Conservation (phyloP, 2,329 filamentous ascomycete species). For the Xenoacremonium recifei region DNA sequence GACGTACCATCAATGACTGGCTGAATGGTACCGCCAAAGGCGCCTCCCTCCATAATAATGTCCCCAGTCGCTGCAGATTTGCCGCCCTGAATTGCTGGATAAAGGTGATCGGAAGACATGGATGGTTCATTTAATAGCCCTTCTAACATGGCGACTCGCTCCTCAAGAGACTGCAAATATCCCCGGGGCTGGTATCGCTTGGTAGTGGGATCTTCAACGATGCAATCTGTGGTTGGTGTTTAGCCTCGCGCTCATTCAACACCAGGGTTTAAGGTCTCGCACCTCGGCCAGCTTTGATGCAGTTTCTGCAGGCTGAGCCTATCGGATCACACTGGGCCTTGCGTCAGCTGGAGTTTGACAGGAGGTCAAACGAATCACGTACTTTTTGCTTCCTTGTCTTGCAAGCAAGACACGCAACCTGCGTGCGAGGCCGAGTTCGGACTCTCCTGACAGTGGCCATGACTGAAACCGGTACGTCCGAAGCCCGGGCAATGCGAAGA, state of each 20-base stretch:
- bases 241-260: neutral
- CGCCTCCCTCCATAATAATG: too few species aligned
- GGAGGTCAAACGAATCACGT: neutral
- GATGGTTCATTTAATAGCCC: too few species aligned
- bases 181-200: slow-evolving; percentile 27
- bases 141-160: slow-evolving; percentile 25
- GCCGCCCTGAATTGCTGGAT: too few species aligned
- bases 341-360: neutral
- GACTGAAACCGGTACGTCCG: too few species aligned
- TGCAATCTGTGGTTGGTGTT: slow-evolving; percentile 8
- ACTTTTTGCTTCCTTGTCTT: neutral
- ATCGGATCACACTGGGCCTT: neutral
- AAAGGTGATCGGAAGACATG: too few species aligned
- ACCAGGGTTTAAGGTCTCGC: neutral
- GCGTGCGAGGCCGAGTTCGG: too few species aligned
- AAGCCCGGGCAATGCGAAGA: too few species aligned
- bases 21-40: too few species aligned
- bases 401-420: neutral
- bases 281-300: neutral
- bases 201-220: slow-evolving; percentile 27
- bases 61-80: too few species aligned
- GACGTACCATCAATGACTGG: too few species aligned
- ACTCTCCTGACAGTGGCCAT: too few species aligned
- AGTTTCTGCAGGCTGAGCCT: neutral
- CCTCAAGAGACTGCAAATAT: slow-evolving; percentile 28